phyloP scores from a whole-genome alignment of 202 grass and related monocot species.

The Panicum virgatum region DNA sequence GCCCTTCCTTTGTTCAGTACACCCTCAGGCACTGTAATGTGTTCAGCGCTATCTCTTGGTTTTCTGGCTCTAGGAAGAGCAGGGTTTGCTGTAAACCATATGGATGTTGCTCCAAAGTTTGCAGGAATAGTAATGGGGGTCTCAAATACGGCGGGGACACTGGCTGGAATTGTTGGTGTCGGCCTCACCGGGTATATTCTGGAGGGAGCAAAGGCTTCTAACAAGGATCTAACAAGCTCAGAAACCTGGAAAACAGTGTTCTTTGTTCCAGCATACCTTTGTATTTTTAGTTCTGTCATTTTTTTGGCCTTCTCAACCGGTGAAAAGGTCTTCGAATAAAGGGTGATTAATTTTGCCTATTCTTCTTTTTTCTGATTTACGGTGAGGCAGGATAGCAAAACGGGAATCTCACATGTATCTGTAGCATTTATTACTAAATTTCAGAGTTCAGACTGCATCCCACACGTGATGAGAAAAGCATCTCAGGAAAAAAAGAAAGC shows the following conservation, averaged over 20 bases:
- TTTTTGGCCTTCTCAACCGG: slow-evolving; percentile 88
- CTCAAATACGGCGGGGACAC: slow-evolving; percentile 89
- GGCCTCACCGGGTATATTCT: slow-evolving; percentile 83
- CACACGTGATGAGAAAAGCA: slow-evolving; percentile 10
- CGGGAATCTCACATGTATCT: slow-evolving; percentile 29
- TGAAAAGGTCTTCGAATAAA: slow-evolving; percentile 88
- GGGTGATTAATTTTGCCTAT: neutral
- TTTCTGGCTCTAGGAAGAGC: slow-evolving; percentile 87
- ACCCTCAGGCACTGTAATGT: slow-evolving; percentile 63
- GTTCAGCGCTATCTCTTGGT: slow-evolving; percentile 76
- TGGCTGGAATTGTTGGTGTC: slow-evolving; percentile 86
- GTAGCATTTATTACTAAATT: slow-evolving; percentile 15
- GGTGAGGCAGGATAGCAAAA: slow-evolving; percentile 35
- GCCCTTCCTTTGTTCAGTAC: slow-evolving; percentile 74
- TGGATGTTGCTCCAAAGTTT: slow-evolving; percentile 96
- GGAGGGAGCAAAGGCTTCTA: slow-evolving; percentile 68
- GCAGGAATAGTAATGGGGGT: slow-evolving; percentile 98
- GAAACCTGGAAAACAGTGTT: slow-evolving; percentile 87
- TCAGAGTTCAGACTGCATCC: slow-evolving; percentile 35
- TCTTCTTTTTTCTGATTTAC: slow-evolving; percentile 26
- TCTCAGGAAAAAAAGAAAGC: neutral
- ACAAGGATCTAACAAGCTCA: slow-evolving; percentile 68
- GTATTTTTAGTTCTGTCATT: slow-evolving; percentile 87
- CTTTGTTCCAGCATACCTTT: slow-evolving; percentile 85
- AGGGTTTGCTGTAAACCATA: slow-evolving; percentile 95